Conservation (phyloP, 768 basidiomycete genomes). For the Fomitopsis pulvina region DNA sequence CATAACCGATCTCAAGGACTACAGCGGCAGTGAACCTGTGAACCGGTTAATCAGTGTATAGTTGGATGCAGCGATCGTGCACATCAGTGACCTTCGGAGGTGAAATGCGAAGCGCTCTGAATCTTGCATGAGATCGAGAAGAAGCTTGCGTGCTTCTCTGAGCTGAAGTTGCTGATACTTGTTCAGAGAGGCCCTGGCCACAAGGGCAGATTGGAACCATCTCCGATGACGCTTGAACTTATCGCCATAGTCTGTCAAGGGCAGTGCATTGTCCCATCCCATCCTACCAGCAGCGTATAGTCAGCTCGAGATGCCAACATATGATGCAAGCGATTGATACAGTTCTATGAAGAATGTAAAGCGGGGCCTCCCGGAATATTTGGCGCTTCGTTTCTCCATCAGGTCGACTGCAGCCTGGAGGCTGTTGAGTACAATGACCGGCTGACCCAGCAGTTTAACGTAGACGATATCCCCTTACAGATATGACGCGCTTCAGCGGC, state of each 20-base stretch:
- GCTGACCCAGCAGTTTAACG: constrained; percentile 12
- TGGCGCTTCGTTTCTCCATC: constrained; percentile 20
- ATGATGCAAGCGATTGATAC: constrained; percentile 3
- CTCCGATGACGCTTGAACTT: constrained; percentile 14
- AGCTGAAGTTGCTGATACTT: constrained; percentile 11
- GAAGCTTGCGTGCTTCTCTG: constrained; percentile 8
- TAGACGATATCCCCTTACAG: constrained; percentile 15
- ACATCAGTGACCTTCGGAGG: constrained; percentile 4
- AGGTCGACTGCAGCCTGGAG: constrained; percentile 20
- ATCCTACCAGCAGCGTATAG: constrained; percentile 5
- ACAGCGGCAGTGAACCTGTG: constrained; percentile 21
- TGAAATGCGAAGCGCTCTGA: constrained; percentile 9
- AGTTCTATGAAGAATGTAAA: constrained; percentile 14
- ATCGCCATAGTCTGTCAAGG: constrained; percentile 7
- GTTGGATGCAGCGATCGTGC: constrained; percentile 2
- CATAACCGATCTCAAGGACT: constrained; percentile 25
- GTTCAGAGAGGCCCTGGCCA: neutral
- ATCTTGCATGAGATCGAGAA: constrained; percentile 6
- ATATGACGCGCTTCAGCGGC: neutral
- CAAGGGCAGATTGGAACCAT: constrained; percentile 13
- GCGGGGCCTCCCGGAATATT: constrained; percentile 22
- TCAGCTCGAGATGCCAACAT: neutral
- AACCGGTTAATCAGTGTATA: neutral
- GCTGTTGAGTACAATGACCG: constrained; percentile 21
- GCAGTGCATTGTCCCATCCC: constrained; percentile 10